Percentiles rank a stretch among this genome's conserved stretches.
These are phyloP conservation scores for Fusarium sororula DNA, from an alignment of 2,329 filamentous ascomycete genomes.

Conservation along the genomic window DNA sequence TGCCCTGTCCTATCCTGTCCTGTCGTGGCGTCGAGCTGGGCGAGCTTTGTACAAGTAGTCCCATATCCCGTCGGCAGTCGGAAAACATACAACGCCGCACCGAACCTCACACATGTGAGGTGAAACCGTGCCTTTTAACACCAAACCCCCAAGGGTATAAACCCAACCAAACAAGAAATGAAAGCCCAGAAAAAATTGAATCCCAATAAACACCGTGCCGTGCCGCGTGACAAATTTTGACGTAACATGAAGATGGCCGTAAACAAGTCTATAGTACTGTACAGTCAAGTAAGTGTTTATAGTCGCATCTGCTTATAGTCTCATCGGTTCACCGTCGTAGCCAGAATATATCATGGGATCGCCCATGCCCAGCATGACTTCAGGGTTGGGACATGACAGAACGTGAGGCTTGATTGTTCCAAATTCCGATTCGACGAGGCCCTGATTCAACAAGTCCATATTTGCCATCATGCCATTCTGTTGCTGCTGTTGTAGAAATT, in stretches of 20 bases:
- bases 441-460: constrained; percentile 59
- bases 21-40: constrained; percentile 8
- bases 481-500: constrained; percentile 55
- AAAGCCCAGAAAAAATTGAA: constrained; percentile 6
- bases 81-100: constrained; percentile 24
- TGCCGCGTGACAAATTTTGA: constrained; percentile 31
- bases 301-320: constrained; percentile 43
- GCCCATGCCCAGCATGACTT: constrained; percentile 65
- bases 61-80: constrained; percentile 5
- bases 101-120: background rate
- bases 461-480: constrained; percentile 54
- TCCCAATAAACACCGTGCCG: constrained; percentile 33
- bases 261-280: constrained; percentile 39
- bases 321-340: constrained; percentile 57
- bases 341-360: constrained; percentile 68
- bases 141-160: constrained; percentile 19
- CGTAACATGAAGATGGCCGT: constrained; percentile 37
- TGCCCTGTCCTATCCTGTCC: background rate
- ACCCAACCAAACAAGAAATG: constrained; percentile 10
- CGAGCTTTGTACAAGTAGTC: constrained; percentile 7
- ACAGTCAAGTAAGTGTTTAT: constrained; percentile 29
- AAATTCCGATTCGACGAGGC: constrained; percentile 61
- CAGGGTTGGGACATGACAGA: constrained; percentile 60
- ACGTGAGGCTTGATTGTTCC: constrained; percentile 65
- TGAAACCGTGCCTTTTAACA: constrained; percentile 14